These are phyloP conservation scores for Teunomyces lycoperdinae DNA, from an alignment of 805 yeast species.

Conservation along the genomic window DNA sequence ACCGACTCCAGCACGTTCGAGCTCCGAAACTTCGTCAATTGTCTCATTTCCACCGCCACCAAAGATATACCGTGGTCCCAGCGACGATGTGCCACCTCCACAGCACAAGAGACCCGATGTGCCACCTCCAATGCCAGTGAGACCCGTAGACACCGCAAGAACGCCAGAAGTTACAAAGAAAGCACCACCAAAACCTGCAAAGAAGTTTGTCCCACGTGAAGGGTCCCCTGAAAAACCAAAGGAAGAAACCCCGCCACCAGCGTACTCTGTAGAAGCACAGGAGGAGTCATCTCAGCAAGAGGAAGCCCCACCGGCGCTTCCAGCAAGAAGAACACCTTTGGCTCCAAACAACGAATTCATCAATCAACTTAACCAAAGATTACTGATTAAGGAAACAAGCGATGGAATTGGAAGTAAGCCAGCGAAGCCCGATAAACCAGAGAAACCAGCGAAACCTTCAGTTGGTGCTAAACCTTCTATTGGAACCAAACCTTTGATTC, in stretches of 20 bases:
- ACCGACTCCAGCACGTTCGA: not conserved
- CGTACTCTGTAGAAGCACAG: conserved; percentile 14
- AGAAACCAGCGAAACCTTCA: not conserved
- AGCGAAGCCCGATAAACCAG: not conserved
- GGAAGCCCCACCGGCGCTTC: not conserved
- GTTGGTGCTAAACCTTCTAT: not conserved
- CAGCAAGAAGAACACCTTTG: not conserved
- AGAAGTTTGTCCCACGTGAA: conserved; percentile 19
- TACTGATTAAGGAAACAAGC: too few species aligned
- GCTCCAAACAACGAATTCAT: not conserved
- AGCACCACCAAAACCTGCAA: conserved; percentile 42
- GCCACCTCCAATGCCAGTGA: not conserved
- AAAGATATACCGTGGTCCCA: conserved; percentile 7
- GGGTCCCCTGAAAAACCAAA: conserved; percentile 4
- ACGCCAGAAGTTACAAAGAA: conserved; percentile 15
- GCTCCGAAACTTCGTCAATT: not conserved
- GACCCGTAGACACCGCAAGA: not conserved
- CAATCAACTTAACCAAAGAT: not conserved
- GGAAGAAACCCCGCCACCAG: conserved; percentile 17
- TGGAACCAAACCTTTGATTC: conserved; percentile 4
- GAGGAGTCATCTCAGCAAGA: not conserved
- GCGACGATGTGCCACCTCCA: not conserved
- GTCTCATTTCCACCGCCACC: conserved; percentile 16
- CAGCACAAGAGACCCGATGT: not conserved
- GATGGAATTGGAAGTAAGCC: not conserved